These are phyloP conservation scores for Neurospora intermedia DNA, from an alignment of 495 filamentous ascomycete genomes.

Conservation along the genomic window DNA sequence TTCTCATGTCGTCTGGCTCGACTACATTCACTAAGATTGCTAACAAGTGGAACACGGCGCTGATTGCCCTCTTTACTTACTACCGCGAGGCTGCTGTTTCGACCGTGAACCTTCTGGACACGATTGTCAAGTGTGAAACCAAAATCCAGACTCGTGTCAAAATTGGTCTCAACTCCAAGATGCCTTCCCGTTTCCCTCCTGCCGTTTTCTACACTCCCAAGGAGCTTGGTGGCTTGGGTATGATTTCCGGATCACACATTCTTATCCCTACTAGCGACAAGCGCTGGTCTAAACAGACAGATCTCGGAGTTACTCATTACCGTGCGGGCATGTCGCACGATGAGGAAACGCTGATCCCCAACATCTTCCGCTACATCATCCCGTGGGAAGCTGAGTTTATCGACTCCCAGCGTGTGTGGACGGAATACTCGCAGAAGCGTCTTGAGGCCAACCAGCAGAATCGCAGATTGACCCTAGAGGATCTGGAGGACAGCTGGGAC, in stretches of 20 bases:
- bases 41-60: conserved; percentile 98
- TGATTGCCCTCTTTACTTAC: conserved; percentile 99
- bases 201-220: conserved; percentile 99
- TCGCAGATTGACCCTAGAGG: conserved; percentile 85
- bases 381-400: conserved; percentile 99
- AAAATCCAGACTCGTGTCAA: conserved; percentile 99
- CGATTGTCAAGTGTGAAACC: conserved; percentile 98
- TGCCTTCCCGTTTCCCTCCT: conserved; percentile 98
- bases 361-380: conserved; percentile 99
- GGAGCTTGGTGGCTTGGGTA: conserved; percentile 93
- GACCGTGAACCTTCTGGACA: conserved; percentile 90
- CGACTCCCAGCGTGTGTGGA: conserved; percentile 97
- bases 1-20: conserved; percentile 96
- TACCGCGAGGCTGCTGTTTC: conserved; percentile 98
- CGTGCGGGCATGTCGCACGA: conserved; percentile 97
- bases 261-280: conserved; percentile 97
- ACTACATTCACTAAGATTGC: conserved; percentile 99
- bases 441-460: conserved; percentile 97
- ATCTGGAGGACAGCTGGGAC: conserved; percentile 98
- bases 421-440: conserved; percentile 97
- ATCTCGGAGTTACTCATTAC: conserved; percentile 95
- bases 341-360: conserved; percentile 94
- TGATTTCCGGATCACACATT: conserved; percentile 98
- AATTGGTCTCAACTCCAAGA: conserved; percentile 98
- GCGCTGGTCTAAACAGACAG: conserved; percentile 96